Evolutionary conservation across 2,329 filamentous ascomycete species (phyloP).

Genomic region (Ophiostoma sp.): DNA sequence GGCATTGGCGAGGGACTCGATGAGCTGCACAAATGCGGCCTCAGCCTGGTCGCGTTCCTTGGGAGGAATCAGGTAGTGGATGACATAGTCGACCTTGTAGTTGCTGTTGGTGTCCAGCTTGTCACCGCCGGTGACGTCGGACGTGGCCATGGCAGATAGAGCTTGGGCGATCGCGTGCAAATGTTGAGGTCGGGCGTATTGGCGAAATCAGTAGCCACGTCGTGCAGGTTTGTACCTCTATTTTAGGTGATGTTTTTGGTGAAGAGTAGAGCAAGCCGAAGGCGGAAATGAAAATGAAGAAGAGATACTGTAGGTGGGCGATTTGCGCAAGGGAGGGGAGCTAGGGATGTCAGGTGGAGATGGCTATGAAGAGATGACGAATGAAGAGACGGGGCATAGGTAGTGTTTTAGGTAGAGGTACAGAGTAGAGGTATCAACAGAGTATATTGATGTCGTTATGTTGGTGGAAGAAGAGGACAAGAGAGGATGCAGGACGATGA

Average conservation of each 20-base stretch:
- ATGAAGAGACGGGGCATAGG: neutral
- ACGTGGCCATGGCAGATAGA: constrained; percentile 27
- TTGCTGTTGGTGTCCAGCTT: constrained; percentile 30
- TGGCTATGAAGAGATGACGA: neutral
- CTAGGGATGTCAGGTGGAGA: constrained; percentile 4
- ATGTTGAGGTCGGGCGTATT: neutral
- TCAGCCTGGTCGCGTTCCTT: constrained; percentile 54
- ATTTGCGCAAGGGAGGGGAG: constrained; percentile 8
- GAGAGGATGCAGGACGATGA: neutral
- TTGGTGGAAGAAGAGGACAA: neutral
- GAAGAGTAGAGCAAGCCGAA: neutral
- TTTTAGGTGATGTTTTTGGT: neutral
- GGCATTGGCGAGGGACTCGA: constrained; percentile 67
- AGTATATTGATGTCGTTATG: no score
- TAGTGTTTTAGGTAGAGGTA: neutral
- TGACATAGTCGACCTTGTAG: constrained; percentile 71
- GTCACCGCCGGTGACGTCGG: constrained; percentile 26
- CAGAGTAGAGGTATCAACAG: no score
- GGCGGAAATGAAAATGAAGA: neutral
- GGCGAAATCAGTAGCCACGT: neutral
- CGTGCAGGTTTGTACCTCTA: neutral
- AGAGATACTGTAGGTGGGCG: neutral
- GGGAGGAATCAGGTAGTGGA: constrained; percentile 68
- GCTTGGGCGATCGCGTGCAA: neutral
- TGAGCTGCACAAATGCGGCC: constrained; percentile 69